Percentiles rank a stretch among this genome's conserved stretches.
Evolutionary conservation across 1,284 basidiomycete genomes (phyloP).

Genomic region (Boletus chippewaensis): DNA sequence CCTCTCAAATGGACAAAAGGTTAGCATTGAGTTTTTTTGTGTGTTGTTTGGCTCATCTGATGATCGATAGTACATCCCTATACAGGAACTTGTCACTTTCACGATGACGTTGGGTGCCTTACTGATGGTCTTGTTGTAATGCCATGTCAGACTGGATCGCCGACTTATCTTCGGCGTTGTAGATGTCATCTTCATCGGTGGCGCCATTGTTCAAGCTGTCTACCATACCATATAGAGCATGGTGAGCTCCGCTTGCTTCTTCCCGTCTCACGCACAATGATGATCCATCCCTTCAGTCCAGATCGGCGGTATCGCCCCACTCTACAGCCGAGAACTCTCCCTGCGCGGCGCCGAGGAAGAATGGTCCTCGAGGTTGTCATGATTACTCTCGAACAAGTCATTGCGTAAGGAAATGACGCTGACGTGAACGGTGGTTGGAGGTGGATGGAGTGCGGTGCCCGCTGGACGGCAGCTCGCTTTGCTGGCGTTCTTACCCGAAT

Average conservation of each 20-base stretch:
- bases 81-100: conserved; percentile 69
- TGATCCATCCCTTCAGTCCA: conserved; percentile 19
- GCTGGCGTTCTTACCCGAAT: conserved; percentile 70
- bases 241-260: conserved; percentile 32
- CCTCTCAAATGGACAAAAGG: conserved; percentile 64
- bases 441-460: conserved; percentile 75
- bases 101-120: conserved; percentile 76
- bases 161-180: conserved; percentile 63
- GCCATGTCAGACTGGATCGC: conserved; percentile 62
- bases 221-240: conserved; percentile 66
- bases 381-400: conserved; percentile 68
- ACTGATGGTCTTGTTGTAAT: conserved; percentile 64
- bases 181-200: conserved; percentile 70
- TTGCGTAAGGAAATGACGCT: conserved; percentile 73
- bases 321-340: conserved; percentile 81
- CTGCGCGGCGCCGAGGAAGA: conserved; percentile 66
- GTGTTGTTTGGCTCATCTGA: neutral
- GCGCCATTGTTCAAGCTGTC: conserved; percentile 66
- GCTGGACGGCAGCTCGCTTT: conserved; percentile 57
- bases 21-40: conserved; percentile 18
- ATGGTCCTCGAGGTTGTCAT: conserved; percentile 68
- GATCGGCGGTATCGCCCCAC: conserved; percentile 70
- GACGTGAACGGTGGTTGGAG: conserved; percentile 66
- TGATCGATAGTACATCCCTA: neutral
- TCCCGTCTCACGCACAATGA: neutral